Conservation (phyloP, 305 asterid genomes). For the Ilex paraguariensis region DNA sequence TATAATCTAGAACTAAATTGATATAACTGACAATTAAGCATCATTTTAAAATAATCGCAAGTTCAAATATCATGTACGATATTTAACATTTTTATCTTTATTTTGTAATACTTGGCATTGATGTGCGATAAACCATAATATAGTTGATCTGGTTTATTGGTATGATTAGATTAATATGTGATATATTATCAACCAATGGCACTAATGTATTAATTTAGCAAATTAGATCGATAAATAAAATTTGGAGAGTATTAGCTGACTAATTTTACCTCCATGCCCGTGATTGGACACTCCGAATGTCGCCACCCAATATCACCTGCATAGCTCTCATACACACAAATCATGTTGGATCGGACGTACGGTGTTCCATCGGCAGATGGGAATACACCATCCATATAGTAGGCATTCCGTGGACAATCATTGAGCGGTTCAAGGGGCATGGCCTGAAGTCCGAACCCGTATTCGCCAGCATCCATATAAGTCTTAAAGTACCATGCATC, state of each 20-base stretch:
- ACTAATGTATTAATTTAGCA: not conserved
- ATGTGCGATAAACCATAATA: too few species aligned
- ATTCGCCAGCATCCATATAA: constrained; percentile 98
- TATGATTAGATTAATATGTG: too few species aligned
- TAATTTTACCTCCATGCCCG: constrained; percentile 60
- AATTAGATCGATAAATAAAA: not conserved
- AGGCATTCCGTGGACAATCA: constrained; percentile 87
- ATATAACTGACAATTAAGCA: too few species aligned
- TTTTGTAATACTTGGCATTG: too few species aligned
- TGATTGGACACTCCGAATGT: constrained; percentile 82
- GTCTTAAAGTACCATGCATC: constrained; percentile 98
- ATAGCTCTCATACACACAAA: constrained; percentile 83
- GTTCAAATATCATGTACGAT: too few species aligned
- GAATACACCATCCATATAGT: constrained; percentile 84
- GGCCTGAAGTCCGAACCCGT: constrained; percentile 91
- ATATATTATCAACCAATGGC: too few species aligned
- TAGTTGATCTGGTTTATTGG: too few species aligned
- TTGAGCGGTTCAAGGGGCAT: constrained; percentile 89
- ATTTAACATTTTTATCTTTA: too few species aligned
- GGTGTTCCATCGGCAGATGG: constrained; percentile 91
- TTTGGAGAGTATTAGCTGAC: too few species aligned
- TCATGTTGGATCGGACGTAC: constrained; percentile 67
- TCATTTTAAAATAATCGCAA: too few species aligned
- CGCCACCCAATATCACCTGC: constrained; percentile 95
- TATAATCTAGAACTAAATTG: too few species aligned